A percentile compares a stretch with the other conserved stretches of the same genome.
phyloP scores from a whole-genome alignment of 331 rosid genomes.

The Prunus yedoensis region DNA sequence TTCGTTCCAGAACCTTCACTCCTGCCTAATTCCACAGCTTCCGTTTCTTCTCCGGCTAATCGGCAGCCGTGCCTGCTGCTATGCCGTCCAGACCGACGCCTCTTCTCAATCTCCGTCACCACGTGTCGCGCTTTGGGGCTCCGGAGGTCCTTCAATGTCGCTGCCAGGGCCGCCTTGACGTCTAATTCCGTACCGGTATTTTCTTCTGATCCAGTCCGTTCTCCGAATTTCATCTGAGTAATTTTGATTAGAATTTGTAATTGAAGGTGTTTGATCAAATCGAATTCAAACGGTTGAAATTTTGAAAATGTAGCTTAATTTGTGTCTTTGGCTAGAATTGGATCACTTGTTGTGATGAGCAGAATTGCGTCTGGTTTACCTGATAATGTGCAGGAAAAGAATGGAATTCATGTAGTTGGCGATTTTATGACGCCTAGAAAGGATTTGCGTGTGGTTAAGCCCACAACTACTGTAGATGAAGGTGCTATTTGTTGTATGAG shows the following conservation, averaged over 20 bases:
- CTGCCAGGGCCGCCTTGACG: slow-evolving; percentile 44
- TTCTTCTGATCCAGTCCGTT: neutral
- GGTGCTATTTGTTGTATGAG: slow-evolving; percentile 43
- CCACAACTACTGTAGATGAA: slow-evolving; percentile 88
- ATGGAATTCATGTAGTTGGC: slow-evolving; percentile 74
- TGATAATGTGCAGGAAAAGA: slow-evolving; percentile 46
- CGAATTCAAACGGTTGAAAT: neutral
- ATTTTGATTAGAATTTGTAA: neutral
- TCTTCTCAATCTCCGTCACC: slow-evolving; percentile 24
- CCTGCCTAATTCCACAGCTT: slow-evolving; percentile 17
- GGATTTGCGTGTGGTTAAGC: slow-evolving; percentile 73
- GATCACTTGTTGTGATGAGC: neutral
- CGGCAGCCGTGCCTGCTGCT: slow-evolving; percentile 29
- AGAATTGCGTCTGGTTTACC: neutral
- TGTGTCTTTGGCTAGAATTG: neutral
- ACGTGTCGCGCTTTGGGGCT: slow-evolving; percentile 27
- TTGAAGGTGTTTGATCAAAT: neutral
- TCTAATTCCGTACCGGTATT: slow-evolving; percentile 57
- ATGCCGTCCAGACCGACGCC: slow-evolving; percentile 27
- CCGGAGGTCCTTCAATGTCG: slow-evolving; percentile 33
- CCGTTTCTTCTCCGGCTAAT: slow-evolving; percentile 4
- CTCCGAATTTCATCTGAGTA: neutral
- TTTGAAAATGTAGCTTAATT: neutral
- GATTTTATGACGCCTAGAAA: slow-evolving; percentile 86
- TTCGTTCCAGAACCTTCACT: slow-evolving; percentile 26